phyloP scores from a whole-genome alignment of 495 filamentous ascomycete species.

The Podospora conica region DNA sequence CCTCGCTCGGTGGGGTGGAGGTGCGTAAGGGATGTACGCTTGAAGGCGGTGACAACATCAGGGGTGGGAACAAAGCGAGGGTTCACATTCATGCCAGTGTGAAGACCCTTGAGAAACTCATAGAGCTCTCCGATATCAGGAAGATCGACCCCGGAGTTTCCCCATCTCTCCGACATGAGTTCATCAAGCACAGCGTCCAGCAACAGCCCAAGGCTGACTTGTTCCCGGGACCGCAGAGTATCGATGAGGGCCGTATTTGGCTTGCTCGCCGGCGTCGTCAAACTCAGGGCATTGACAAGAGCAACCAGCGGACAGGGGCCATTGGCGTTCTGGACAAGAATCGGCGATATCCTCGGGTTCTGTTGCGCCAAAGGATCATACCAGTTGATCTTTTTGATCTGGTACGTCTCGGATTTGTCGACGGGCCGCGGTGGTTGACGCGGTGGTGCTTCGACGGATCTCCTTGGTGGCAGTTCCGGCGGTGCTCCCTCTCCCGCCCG shows the following conservation, averaged over 20 bases:
- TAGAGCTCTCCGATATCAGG: slow-evolving; percentile 87
- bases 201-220: slow-evolving; percentile 77
- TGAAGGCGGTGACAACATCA: slow-evolving; percentile 37
- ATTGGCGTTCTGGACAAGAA: slow-evolving; percentile 87
- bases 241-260: slow-evolving; percentile 65
- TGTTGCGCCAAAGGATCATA: slow-evolving; percentile 32
- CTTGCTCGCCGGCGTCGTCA: slow-evolving; percentile 62
- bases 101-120: slow-evolving; percentile 76
- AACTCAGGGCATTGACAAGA: slow-evolving; percentile 82
- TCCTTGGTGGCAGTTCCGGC: slow-evolving; percentile 35
- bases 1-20: slow-evolving; percentile 39
- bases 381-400: slow-evolving; percentile 44
- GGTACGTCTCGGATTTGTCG: slow-evolving; percentile 42
- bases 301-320: slow-evolving; percentile 91
- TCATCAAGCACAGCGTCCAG: slow-evolving; percentile 88
- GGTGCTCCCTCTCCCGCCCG: slow-evolving; percentile 17
- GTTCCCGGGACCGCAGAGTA: slow-evolving; percentile 70
- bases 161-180: slow-evolving; percentile 60
- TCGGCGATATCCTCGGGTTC: slow-evolving; percentile 54
- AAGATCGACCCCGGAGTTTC: slow-evolving; percentile 41
- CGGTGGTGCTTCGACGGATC: slow-evolving; percentile 26
- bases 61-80: slow-evolving; percentile 63
- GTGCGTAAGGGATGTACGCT: slow-evolving; percentile 37
- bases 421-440: slow-evolving; percentile 33
- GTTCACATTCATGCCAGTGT: slow-evolving; percentile 98